These are phyloP conservation scores for Peronospora destructor DNA, from an alignment of 352 stramenopile genomes.

Conservation along the genomic window DNA sequence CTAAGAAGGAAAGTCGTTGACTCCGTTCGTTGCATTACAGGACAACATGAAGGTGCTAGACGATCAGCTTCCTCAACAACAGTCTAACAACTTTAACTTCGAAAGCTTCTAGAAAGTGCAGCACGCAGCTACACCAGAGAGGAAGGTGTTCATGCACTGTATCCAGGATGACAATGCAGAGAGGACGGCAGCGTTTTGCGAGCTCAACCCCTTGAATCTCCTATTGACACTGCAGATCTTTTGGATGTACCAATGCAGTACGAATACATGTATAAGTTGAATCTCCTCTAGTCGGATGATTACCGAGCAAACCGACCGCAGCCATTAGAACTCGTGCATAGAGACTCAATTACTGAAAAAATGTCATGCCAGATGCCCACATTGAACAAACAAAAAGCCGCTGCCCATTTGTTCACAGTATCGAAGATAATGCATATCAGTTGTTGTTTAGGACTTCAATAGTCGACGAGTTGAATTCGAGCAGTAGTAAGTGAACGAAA, in stretches of 20 bases:
- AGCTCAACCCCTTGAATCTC: constrained; percentile 30
- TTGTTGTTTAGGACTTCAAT: too few relatives aligned
- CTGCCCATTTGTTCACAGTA: too few relatives aligned
- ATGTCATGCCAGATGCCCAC: too few relatives aligned
- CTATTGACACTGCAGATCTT: constrained; percentile 38
- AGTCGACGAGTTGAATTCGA: too few relatives aligned
- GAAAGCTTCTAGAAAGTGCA: constrained; percentile 67
- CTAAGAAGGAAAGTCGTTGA: background rate
- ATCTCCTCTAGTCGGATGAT: constrained; percentile 24
- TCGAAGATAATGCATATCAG: too few relatives aligned
- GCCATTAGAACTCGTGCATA: too few relatives aligned
- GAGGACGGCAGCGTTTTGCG: constrained; percentile 7
- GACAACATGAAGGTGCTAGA: constrained; percentile 76
- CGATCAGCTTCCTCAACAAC: constrained; percentile 47
- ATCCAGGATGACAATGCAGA: constrained; percentile 21
- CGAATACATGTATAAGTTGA: constrained; percentile 44
- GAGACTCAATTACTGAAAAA: too few relatives aligned
- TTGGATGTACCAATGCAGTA: constrained; percentile 34
- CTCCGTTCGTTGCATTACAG: constrained; percentile 16
- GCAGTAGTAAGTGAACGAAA: too few relatives aligned
- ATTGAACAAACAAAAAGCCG: too few relatives aligned
- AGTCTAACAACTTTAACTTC: constrained; percentile 85
- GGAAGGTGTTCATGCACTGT: constrained; percentile 18
- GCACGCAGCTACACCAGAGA: constrained; percentile 39
- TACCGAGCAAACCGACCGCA: too few relatives aligned